A percentile compares a stretch with the other conserved stretches of the same genome.
Conservation (phyloP, 1,139 yeast genomes). For the Nadsonia commutata region DNA sequence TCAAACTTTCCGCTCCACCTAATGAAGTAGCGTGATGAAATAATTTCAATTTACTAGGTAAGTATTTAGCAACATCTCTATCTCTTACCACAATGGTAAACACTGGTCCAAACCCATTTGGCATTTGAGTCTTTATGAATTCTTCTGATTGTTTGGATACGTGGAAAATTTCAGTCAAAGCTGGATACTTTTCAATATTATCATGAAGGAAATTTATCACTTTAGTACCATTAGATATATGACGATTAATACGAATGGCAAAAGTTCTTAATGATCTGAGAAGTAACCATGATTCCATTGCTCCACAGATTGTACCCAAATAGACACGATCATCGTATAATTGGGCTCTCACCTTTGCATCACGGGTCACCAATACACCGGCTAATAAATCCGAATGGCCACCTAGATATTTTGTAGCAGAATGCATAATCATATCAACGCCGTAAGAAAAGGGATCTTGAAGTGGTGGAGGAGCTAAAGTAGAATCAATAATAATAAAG, state of each 20-base stretch:
- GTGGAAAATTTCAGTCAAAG: constrained; percentile 42
- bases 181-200: constrained; percentile 34
- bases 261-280: constrained; percentile 69
- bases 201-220: constrained; percentile 45
- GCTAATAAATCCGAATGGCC: constrained; percentile 90
- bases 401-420: constrained; percentile 83
- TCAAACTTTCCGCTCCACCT: constrained; percentile 85
- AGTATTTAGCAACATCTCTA: constrained; percentile 40
- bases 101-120: constrained; percentile 59
- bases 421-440: constrained; percentile 74
- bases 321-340: constrained; percentile 47
- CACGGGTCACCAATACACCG: constrained; percentile 58
- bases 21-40: constrained; percentile 86
- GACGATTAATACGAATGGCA: constrained; percentile 53
- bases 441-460: constrained; percentile 69
- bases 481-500: constrained; percentile 57
- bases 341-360: constrained; percentile 28
- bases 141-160: constrained; percentile 59
- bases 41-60: constrained; percentile 54
- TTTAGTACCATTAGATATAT: constrained; percentile 47
- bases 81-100: constrained; percentile 46
- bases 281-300: constrained; percentile 59
- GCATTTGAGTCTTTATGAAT: constrained; percentile 50
- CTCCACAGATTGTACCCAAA: constrained; percentile 67
- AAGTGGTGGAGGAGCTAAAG: constrained; percentile 88